A percentile compares a stretch with the other conserved stretches of the same genome.
phyloP scores from a whole-genome alignment of 345 rosid genomes.

The Nephelium lappaceum region DNA sequence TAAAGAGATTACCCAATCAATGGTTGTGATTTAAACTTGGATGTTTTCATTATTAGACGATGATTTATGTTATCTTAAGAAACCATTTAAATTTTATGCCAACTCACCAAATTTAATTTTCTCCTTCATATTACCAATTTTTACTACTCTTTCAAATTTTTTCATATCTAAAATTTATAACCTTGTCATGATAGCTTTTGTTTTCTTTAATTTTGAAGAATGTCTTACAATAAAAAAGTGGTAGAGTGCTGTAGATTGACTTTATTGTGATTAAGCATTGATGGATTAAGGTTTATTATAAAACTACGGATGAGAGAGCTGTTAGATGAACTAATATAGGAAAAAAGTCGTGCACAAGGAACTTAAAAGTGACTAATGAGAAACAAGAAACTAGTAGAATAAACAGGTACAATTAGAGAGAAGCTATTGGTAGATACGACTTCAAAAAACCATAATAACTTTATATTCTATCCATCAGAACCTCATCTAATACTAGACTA shows the following conservation, averaged over 20 bases:
- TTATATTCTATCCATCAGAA: not conserved
- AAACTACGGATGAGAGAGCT: not conserved
- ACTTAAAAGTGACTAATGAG: not conserved
- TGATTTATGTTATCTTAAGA: too few relatives aligned
- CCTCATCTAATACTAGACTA: not conserved
- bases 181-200: not conserved
- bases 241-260: not conserved
- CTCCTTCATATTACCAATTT: too few relatives aligned
- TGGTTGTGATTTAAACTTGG: too few relatives aligned
- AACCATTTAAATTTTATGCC: too few relatives aligned
- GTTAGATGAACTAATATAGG: not conserved
- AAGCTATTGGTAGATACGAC: not conserved
- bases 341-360: not conserved
- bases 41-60: too few relatives aligned
- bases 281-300: not conserved
- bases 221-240: not conserved
- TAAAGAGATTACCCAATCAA: too few relatives aligned
- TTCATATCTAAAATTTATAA: too few relatives aligned
- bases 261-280: not conserved
- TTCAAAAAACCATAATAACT: not conserved
- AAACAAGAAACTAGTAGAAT: too few relatives aligned
- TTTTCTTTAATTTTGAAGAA: not conserved
- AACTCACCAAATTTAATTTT: too few relatives aligned
- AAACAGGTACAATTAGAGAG: not conserved
- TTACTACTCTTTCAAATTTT: too few relatives aligned